A percentile compares a stretch with the other conserved stretches of the same genome.
phyloP scores from a whole-genome alignment of 176 grass and related monocot genomes.

The sorghum (Sorghum bicolor) region Sorghum_bicolor_NCBIv3 NC_012870.2:72976501-72977000 shows the following conservation, averaged over 20 bases:
- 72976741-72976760: constrained; percentile 28
- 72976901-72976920: constrained; percentile 36
- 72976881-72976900: constrained; percentile 36
- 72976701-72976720: neutral
- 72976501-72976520: constrained; percentile 79
- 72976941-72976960: neutral
- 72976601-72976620: neutral
- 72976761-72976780: constrained; percentile 29
- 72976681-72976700: neutral
- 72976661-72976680: neutral
- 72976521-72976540: constrained; percentile 54
- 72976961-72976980: neutral
- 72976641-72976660: neutral
- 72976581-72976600: constrained; percentile 28
- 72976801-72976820: constrained; percentile 4
- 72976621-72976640: neutral
- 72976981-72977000: neutral
- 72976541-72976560: neutral
- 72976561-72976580: neutral
- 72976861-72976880: neutral
- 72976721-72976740: constrained; percentile 21
- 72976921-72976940: neutral
- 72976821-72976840: neutral
- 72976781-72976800: constrained; percentile 12
- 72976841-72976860: neutral